These are phyloP conservation scores for Hydnomerulius pinastri DNA, from an alignment of 768 basidiomycete genomes.

Conservation along the genomic window DNA sequence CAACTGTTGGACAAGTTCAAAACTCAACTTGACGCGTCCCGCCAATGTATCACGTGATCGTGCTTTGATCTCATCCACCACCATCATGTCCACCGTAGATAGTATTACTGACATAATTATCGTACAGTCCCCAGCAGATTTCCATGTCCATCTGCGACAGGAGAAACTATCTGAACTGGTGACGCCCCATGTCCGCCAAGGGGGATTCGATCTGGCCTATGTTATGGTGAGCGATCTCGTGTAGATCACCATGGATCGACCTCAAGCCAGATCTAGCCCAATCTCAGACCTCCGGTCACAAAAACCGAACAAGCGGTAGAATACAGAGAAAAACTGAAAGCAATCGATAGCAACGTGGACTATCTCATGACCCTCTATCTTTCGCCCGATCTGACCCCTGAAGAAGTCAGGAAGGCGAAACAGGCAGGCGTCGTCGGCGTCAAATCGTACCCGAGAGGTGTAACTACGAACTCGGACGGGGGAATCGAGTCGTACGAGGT, in stretches of 20 bases:
- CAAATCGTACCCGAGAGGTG: conserved; percentile 96
- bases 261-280: conserved; percentile 61
- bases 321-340: conserved; percentile 76
- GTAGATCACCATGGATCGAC: conserved; percentile 8
- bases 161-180: conserved; percentile 81
- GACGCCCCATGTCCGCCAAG: conserved; percentile 84
- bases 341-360: conserved; percentile 74
- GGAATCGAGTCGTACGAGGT: conserved; percentile 95
- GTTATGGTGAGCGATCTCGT: conserved; percentile 74
- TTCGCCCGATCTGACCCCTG: conserved; percentile 86
- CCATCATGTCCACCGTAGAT: conserved; percentile 29
- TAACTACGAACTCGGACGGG: conserved; percentile 95
- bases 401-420: conserved; percentile 87
- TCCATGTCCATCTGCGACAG: conserved; percentile 96
- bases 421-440: conserved; percentile 84
- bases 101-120: conserved; percentile 9
- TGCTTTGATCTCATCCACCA: conserved; percentile 14
- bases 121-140: conserved; percentile 73
- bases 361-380: conserved; percentile 98
- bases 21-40: conserved; percentile 28
- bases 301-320: conserved; percentile 76
- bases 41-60: conserved; percentile 30
- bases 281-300: conserved; percentile 86
- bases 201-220: conserved; percentile 90
- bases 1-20: conserved; percentile 23